Evolutionary conservation across 495 filamentous ascomycete species (phyloP), one percentile per base, ranked within the genome.

Genomic region (Talaromyces thailandensis): DNA sequence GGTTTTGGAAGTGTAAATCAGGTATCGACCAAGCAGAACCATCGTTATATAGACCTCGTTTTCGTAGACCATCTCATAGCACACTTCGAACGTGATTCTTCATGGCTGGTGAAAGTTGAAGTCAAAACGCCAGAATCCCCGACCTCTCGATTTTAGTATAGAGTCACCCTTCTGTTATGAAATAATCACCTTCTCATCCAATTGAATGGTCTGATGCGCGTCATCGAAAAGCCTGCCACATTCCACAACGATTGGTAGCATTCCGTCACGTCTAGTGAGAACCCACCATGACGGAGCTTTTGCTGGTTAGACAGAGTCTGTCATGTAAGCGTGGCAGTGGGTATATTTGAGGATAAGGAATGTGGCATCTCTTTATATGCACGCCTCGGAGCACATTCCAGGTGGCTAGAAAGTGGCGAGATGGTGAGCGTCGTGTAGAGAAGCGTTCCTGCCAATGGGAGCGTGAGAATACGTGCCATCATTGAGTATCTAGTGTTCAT

Each of bases 221-320:
- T 21, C 16, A 16, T 60, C 6, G 59, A 52, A 16, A 14, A 18
- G 28, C 59, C 43, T 50, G 26, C 59, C 59, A 35, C 59, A 61
- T 61, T 61, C 59, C 43, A 7, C 14, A 61, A 51, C 24, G 43
- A n/a, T 18, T 32, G n/a, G 40, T 40, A n/a, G 7, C 59, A 61
- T 61, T 61, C 59, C 59, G 25, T 32, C 59, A 26, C 59, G 59
- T 61, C 59, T 35, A 57, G 16, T 35, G 29, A 23, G 16, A 35
- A 21, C 43, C 43, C 43, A 18, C 43, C 43, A 48, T 48, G 43
- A 21, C 43, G 43, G 43, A 48, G 43, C 43, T 48, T 48, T 48
- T 48, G 43, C 43, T 18, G 8, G 43, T 23, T 18, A 6, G 18
- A 0, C 43, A 21, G 21, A 21, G 43, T n/a, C 8, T 48, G n/a